Conservation (phyloP, 179 eudicot genomes). For the Spergularia azorica region DNA sequence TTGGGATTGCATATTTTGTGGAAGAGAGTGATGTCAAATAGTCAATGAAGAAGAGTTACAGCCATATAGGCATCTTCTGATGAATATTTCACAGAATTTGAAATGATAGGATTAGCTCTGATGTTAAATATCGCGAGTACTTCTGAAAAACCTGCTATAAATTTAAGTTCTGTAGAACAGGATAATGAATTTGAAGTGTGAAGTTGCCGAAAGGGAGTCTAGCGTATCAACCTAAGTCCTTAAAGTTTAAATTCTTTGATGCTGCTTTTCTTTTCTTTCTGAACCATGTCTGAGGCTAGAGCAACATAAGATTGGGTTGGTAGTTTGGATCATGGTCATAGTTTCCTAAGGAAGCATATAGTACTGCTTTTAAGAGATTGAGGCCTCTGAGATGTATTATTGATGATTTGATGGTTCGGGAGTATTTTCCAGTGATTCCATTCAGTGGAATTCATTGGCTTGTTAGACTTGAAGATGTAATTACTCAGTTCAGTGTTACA, state of each 20-base stretch:
- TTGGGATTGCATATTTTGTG: not conserved
- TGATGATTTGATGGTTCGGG: not conserved
- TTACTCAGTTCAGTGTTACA: no score
- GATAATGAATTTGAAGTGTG: not conserved
- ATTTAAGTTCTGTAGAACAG: not conserved
- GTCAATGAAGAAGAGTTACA: slow-evolving; percentile 3
- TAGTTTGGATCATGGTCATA: not conserved
- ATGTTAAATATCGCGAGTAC: not conserved
- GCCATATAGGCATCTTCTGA: not conserved
- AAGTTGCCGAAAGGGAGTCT: not conserved
- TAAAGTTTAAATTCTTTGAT: not conserved
- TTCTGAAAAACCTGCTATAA: not conserved
- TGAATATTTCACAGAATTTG: not conserved
- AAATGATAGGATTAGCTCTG: not conserved
- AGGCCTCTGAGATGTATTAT: not conserved
- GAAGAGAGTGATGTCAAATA: not conserved
- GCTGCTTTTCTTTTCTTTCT: not conserved
- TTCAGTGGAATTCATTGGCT: not conserved
- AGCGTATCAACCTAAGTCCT: not conserved
- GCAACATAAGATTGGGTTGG: not conserved
- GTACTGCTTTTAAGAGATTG: no score
- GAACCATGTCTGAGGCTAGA: not conserved
- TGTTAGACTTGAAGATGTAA: not conserved
- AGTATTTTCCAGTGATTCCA: not conserved
- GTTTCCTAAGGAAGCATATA: no score